A percentile compares a stretch with the other conserved stretches of the same genome.
These are phyloP conservation scores for Pseudognaphalium luteoalbum DNA, from an alignment of 129 eudicot species.

Conservation along the genomic window DNA sequence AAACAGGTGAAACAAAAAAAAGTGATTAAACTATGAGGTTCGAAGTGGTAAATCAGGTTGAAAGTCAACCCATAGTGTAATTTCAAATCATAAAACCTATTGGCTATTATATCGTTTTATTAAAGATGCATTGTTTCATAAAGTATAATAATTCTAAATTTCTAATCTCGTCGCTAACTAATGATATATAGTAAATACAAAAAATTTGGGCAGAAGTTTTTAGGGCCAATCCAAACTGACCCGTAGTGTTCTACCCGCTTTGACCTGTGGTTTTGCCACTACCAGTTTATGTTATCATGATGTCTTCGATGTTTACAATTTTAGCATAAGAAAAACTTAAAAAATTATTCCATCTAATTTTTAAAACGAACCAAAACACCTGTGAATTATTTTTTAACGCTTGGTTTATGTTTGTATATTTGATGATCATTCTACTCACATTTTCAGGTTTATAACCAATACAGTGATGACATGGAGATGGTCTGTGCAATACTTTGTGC, in stretches of 20 bases:
- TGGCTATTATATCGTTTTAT: too few species aligned
- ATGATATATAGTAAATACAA: too few species aligned
- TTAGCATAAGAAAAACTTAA: neutral
- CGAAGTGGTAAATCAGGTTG: neutral
- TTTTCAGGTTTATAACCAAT: constrained; percentile 80
- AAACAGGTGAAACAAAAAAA: neutral
- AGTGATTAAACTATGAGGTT: neutral
- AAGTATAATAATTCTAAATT: too few species aligned
- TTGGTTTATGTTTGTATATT: neutral
- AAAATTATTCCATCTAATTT: neutral
- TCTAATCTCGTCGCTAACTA: neutral
- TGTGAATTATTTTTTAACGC: neutral
- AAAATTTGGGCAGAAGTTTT: neutral
- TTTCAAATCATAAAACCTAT: too few species aligned
- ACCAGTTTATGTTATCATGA: neutral
- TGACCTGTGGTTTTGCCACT: neutral
- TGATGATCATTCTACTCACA: too few species aligned
- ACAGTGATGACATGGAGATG: constrained; percentile 87
- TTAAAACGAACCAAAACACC: neutral
- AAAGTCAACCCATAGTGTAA: neutral
- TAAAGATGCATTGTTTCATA: too few species aligned
- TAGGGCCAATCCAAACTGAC: neutral
- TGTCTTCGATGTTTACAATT: neutral
- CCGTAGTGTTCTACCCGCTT: neutral
- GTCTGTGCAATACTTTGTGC: constrained; percentile 92